Percentiles rank a stretch among this genome's conserved stretches.
These are phyloP conservation scores for Ustilago nuda DNA, from an alignment of 1,284 basidiomycete genomes.

Conservation along the genomic window DNA sequence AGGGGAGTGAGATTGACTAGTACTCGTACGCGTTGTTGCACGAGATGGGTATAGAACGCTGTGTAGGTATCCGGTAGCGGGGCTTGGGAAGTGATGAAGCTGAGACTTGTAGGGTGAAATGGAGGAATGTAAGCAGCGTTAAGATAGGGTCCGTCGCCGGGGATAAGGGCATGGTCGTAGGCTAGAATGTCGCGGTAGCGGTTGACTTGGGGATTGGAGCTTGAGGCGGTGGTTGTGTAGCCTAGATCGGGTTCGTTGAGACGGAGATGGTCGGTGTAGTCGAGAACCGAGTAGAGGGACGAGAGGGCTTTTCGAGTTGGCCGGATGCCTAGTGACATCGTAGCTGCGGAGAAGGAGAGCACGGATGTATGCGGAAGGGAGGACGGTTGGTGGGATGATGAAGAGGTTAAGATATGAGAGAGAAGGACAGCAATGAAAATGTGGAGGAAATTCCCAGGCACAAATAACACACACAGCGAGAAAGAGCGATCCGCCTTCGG, in stretches of 20 bases:
- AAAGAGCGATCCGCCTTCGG: constrained; percentile 1
- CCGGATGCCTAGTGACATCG: constrained; percentile 21
- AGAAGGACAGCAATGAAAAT: neutral
- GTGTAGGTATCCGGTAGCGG: constrained; percentile 88
- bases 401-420: neutral
- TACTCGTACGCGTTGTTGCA: constrained; percentile 28
- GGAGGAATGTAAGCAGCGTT: constrained; percentile 60
- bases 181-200: constrained; percentile 45
- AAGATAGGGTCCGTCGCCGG: constrained; percentile 48
- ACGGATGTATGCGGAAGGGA: neutral
- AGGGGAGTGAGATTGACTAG: constrained; percentile 67
- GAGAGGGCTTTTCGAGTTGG: constrained; percentile 18
- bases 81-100: constrained; percentile 94
- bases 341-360: neutral
- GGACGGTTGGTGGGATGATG: neutral
- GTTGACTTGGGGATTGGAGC: constrained; percentile 22
- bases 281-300: constrained; percentile 28
- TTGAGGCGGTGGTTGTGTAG: constrained; percentile 19
- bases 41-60: constrained; percentile 77
- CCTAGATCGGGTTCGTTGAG: constrained; percentile 25
- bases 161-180: constrained; percentile 56
- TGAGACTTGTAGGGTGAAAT: constrained; percentile 23
- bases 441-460: neutral
- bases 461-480: neutral
- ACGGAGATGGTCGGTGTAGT: constrained; percentile 32